These are phyloP conservation scores for Barbarea vulgaris DNA, from an alignment of 345 rosid genomes.

Conservation along the genomic window DNA sequence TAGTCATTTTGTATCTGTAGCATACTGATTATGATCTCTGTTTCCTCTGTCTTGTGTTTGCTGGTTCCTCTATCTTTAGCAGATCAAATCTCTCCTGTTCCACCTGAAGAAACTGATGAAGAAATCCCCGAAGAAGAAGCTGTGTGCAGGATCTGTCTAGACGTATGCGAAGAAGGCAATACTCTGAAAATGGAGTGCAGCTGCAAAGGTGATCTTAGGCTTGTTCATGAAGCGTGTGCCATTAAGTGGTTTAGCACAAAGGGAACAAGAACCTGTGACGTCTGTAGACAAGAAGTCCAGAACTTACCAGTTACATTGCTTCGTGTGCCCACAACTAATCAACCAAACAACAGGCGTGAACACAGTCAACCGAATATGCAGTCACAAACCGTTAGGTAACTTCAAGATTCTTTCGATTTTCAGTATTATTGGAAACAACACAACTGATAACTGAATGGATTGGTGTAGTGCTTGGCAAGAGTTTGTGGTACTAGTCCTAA, in stretches of 20 bases:
- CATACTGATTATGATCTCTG: background rate
- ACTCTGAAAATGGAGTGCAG: constrained; percentile 97
- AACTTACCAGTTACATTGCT: constrained; percentile 92
- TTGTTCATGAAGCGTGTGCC: constrained; percentile 91
- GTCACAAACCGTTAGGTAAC: constrained; percentile 66
- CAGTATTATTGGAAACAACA: constrained; percentile 12
- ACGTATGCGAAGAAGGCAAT: constrained; percentile 79
- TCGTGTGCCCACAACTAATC: constrained; percentile 50
- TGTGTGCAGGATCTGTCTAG: constrained; percentile 87
- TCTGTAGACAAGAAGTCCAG: constrained; percentile 79
- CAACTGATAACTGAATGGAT: constrained; percentile 17
- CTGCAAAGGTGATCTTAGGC: constrained; percentile 93
- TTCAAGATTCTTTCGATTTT: constrained; percentile 8
- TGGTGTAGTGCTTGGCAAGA: constrained; percentile 96
- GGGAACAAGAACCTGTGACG: constrained; percentile 90
- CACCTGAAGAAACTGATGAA: constrained; percentile 66
- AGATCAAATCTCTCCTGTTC: constrained; percentile 63
- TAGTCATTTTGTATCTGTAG: background rate
- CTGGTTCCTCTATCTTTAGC: constrained; percentile 33
- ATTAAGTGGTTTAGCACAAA: constrained; percentile 82
- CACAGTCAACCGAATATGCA: constrained; percentile 51
- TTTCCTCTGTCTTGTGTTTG: constrained; percentile 12
- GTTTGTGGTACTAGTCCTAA: constrained; percentile 89
- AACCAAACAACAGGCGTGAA: constrained; percentile 51
- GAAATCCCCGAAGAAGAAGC: constrained; percentile 98